Percentiles rank a stretch among this genome's conserved stretches.
Conservation (phyloP, 208 protist species). For the Acanthamoeba quina region DNA sequence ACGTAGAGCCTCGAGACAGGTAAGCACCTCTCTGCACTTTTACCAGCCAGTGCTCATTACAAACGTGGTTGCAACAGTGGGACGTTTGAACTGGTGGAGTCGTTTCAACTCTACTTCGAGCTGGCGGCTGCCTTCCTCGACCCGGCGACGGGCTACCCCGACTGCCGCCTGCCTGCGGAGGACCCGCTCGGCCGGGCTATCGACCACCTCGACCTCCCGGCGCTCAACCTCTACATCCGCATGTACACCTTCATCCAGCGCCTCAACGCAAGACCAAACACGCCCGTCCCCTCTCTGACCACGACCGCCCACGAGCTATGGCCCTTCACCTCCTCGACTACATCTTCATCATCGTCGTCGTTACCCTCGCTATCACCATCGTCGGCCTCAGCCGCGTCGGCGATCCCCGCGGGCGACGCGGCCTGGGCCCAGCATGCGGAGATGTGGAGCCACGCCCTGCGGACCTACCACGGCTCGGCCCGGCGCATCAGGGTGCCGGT, state of each 20-base stretch:
- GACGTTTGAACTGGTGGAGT: background rate
- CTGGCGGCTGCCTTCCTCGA: constrained; percentile 25
- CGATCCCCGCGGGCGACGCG: background rate
- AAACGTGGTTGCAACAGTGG: background rate
- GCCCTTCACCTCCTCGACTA: background rate
- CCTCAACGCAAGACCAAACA: background rate
- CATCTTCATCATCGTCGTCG: background rate
- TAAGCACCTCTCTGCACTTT: background rate
- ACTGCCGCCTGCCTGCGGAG: background rate
- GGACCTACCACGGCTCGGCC: background rate
- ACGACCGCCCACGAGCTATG: background rate
- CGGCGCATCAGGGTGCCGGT: background rate
- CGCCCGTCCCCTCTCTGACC: background rate
- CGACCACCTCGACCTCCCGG: background rate
- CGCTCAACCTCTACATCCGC: constrained; percentile 32
- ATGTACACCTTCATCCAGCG: constrained; percentile 31
- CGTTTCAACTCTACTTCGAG: constrained; percentile 21
- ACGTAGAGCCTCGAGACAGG: background rate
- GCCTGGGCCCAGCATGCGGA: background rate
- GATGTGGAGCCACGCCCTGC: constrained; percentile 4
- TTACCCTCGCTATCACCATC: background rate
- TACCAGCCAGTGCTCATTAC: background rate
- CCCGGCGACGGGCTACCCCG: background rate
- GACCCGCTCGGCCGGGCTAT: background rate
- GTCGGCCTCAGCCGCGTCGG: background rate